Evolutionary conservation across 306 rosid genomes (phyloP).

Genomic region (Astragalus membranaceus): DNA sequence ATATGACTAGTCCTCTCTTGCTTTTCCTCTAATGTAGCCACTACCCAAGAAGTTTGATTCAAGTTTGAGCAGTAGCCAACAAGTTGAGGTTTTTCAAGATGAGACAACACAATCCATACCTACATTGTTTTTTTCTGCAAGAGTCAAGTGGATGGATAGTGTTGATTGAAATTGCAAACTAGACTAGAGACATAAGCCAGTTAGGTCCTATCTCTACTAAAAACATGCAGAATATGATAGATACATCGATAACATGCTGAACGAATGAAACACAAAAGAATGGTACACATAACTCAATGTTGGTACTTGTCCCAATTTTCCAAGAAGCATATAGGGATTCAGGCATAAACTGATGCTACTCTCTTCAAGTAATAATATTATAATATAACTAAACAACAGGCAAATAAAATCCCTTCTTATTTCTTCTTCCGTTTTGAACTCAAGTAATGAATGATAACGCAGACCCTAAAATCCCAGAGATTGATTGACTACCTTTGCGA

Average conservation of each 20-base stretch:
- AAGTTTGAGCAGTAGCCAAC: not conserved
- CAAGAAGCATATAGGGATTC: not conserved
- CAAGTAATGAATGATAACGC: too few relatives aligned
- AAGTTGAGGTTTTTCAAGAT: not conserved
- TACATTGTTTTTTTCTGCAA: not conserved
- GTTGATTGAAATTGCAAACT: not conserved
- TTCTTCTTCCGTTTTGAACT: not conserved
- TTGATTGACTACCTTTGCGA: constrained; percentile 51
- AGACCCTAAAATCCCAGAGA: not conserved
- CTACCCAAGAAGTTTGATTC: too few relatives aligned
- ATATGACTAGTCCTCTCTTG: not conserved
- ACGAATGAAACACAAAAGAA: not conserved
- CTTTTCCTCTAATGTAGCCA: not conserved
- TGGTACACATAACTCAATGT: not conserved
- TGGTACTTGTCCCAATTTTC: not conserved
- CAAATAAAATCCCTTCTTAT: not conserved
- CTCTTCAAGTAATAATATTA: not conserved
- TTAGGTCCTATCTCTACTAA: not conserved
- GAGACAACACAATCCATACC: not conserved
- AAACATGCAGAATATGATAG: not conserved
- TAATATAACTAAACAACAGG: not conserved
- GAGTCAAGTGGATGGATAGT: not conserved
- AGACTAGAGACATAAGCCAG: not conserved
- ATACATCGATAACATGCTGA: not conserved
- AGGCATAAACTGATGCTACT: not conserved